Evolutionary conservation across 495 filamentous ascomycete genomes (phyloP).

Genomic region (Penicillium lividum): DNA sequence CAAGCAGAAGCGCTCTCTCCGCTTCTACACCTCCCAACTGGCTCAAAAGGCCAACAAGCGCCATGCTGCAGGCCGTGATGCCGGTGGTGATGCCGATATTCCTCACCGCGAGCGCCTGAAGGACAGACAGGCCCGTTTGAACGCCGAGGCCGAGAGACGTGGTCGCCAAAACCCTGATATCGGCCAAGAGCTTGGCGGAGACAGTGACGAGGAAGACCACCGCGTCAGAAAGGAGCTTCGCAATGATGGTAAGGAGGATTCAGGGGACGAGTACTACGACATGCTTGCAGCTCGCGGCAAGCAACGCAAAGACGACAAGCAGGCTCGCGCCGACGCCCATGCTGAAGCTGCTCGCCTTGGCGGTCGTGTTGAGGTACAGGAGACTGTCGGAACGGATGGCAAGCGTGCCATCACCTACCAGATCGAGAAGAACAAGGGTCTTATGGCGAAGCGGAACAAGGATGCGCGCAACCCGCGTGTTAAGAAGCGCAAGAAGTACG

Average conservation of each 20-base stretch:
- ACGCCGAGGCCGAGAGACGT: slow-evolving; percentile 80
- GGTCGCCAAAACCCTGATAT: slow-evolving; percentile 65
- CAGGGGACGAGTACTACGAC: slow-evolving; percentile 82
- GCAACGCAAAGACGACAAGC: slow-evolving; percentile 72
- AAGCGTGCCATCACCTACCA: slow-evolving; percentile 87
- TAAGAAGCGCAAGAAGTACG: slow-evolving; percentile 95
- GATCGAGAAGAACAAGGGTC: slow-evolving; percentile 96
- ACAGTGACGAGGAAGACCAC: slow-evolving; percentile 60
- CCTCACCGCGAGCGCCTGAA: slow-evolving; percentile 84
- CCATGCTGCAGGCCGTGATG: slow-evolving; percentile 72
- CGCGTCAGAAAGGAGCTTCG: slow-evolving; percentile 46
- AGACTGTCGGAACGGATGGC: slow-evolving; percentile 67
- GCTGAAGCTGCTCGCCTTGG: slow-evolving; percentile 55
- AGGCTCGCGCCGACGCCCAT: slow-evolving; percentile 57
- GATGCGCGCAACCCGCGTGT: slow-evolving; percentile 91
- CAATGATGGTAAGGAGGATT: slow-evolving; percentile 31
- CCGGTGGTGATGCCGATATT: slow-evolving; percentile 90
- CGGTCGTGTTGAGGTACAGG: slow-evolving; percentile 56
- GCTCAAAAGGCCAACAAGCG: slow-evolving; percentile 89
- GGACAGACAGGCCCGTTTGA: slow-evolving; percentile 82
- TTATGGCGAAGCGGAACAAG: slow-evolving; percentile 87
- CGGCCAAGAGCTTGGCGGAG: slow-evolving; percentile 63
- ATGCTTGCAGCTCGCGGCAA: slow-evolving; percentile 71
- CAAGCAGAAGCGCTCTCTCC: slow-evolving; percentile 78
- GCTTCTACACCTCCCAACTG: slow-evolving; percentile 96